Percentiles rank a stretch among this genome's conserved stretches.
Evolutionary conservation across 2,329 filamentous ascomycete species (phyloP).

Genomic region (Cladosporium cucumerinum): DNA sequence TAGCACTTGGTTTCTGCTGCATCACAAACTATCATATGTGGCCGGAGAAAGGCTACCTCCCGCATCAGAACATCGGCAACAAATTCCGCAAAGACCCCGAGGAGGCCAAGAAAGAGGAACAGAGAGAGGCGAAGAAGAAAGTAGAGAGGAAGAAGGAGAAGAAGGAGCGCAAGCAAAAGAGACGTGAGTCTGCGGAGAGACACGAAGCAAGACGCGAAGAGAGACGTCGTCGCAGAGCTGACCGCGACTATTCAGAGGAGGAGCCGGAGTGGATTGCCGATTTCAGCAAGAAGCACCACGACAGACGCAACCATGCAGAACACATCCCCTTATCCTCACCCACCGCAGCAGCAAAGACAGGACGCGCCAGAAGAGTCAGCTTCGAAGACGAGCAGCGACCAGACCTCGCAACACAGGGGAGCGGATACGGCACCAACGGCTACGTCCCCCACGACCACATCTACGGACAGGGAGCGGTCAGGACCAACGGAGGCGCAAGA

Average conservation of each 20-base stretch:
- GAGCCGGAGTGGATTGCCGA: conserved; percentile 14
- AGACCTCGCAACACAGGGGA: not conserved
- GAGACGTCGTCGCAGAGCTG: not conserved
- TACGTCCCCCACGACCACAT: not conserved
- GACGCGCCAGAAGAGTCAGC: conserved; percentile 1
- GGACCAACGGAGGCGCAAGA: not conserved
- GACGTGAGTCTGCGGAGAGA: not conserved
- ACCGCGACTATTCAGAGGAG: not conserved
- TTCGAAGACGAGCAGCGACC: conserved; percentile 5
- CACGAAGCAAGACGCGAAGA: not conserved
- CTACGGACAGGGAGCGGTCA: conserved; percentile 1
- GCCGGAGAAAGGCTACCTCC: conserved; percentile 23
- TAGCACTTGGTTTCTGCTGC: conserved; percentile 23
- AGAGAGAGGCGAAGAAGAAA: conserved; percentile 17
- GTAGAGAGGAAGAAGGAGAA: not conserved
- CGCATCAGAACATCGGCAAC: conserved; percentile 24
- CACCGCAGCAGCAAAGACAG: not conserved
- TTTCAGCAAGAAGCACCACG: not conserved
- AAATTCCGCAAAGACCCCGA: conserved; percentile 17
- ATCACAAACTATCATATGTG: conserved; percentile 27
- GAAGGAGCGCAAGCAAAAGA: conserved; percentile 5
- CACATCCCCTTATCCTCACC: not conserved
- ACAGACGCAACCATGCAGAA: not conserved
- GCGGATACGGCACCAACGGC: not conserved
- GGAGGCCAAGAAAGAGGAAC: conserved; percentile 12